These are phyloP conservation scores for Madurella mycetomatis DNA, from an alignment of 2,329 filamentous ascomycete species.

Conservation along the genomic window DNA sequence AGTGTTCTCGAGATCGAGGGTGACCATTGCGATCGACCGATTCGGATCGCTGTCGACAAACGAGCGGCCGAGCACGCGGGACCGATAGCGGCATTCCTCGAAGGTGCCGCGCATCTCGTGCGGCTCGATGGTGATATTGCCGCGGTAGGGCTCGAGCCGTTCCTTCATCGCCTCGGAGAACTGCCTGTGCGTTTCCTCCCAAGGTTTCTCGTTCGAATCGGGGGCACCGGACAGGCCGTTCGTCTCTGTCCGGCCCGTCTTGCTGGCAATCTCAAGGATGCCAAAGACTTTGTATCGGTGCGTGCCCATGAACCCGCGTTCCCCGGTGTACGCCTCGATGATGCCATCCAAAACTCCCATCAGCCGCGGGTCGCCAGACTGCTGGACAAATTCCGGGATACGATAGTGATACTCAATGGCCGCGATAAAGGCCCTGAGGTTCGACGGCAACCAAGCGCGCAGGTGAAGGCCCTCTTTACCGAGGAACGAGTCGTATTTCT, in stretches of 20 bases:
- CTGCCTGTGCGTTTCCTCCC: constrained; percentile 48
- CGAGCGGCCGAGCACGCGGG: constrained; percentile 41
- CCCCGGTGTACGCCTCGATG: constrained; percentile 51
- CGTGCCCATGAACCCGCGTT: constrained; percentile 52
- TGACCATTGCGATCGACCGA: constrained; percentile 46
- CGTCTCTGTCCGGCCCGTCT: constrained; percentile 49
- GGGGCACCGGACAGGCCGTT: constrained; percentile 47
- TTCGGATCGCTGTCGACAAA: constrained; percentile 44
- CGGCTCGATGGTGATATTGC: constrained; percentile 43
- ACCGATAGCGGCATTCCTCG: constrained; percentile 49
- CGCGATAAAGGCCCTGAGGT: constrained; percentile 51
- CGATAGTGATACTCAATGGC: constrained; percentile 52
- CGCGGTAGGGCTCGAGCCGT: constrained; percentile 46
- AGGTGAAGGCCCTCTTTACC: constrained; percentile 50
- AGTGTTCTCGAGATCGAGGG: constrained; percentile 48
- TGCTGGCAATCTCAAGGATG: constrained; percentile 50
- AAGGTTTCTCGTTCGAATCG: constrained; percentile 39
- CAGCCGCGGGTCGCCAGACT: constrained; percentile 45
- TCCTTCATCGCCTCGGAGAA: constrained; percentile 54
- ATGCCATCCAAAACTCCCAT: constrained; percentile 52
- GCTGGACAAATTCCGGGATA: constrained; percentile 49
- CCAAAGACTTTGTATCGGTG: constrained; percentile 56
- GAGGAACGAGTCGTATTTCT: constrained; percentile 48
- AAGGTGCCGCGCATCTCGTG: constrained; percentile 53
- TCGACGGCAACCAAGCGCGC: constrained; percentile 50